Conservation (phyloP, 345 rosid genomes). For the Eucalyptus erythrocorys region DNA sequence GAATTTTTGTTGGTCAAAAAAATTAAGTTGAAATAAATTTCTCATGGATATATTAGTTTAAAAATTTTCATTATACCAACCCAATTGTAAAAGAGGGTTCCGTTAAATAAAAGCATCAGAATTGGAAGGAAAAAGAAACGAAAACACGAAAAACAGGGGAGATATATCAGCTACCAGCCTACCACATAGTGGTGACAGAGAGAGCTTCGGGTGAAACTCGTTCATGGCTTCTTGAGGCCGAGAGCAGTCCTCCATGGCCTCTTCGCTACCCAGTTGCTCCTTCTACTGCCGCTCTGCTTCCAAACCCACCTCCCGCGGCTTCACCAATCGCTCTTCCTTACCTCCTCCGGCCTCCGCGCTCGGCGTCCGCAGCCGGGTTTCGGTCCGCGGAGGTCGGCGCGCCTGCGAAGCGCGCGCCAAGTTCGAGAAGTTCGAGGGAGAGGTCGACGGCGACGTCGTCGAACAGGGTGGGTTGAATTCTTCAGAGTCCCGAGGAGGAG, state of each 20-base stretch:
- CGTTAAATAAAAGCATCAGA: not conserved
- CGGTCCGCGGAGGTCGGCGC: conserved; percentile 3
- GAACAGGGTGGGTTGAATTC: conserved; percentile 14
- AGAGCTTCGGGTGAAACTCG: not conserved
- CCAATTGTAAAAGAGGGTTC: no score
- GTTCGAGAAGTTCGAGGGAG: conserved; percentile 77
- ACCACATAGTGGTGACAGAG: not conserved
- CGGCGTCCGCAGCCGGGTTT: conserved; percentile 8
- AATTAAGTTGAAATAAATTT: no score
- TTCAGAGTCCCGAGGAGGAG: conserved; percentile 1
- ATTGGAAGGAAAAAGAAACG: not conserved
- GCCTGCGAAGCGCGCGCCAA: conserved; percentile 50
- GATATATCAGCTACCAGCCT: not conserved
- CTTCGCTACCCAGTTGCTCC: conserved; percentile 37
- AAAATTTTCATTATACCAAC: no score
- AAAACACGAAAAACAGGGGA: not conserved
- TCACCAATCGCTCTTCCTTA: conserved; percentile 24
- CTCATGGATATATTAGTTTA: no score
- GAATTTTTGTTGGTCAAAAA: no score
- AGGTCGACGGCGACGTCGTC: conserved; percentile 19
- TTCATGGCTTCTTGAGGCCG: not conserved
- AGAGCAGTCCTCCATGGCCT: conserved; percentile 11
- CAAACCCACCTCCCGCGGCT: not conserved
- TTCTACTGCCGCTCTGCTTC: conserved; percentile 19
- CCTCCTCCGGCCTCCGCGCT: conserved; percentile 12